Evolutionary conservation across 495 filamentous ascomycete species (phyloP).

Genomic region (Penicillium flavigenum): DNA sequence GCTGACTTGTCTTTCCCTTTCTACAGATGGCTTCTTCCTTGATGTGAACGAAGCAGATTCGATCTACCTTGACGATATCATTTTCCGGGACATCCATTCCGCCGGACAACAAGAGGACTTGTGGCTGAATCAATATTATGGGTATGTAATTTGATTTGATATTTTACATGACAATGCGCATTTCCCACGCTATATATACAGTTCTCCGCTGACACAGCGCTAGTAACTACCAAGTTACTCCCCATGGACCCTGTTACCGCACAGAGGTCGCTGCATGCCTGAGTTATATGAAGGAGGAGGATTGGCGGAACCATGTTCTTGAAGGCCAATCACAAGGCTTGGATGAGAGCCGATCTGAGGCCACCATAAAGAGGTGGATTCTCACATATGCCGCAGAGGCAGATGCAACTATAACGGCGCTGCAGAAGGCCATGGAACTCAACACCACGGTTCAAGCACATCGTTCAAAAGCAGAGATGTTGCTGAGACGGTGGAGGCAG

Average conservation of each 20-base stretch:
- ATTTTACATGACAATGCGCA: constrained; percentile 9
- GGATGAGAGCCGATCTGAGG: constrained; percentile 33
- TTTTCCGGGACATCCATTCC: constrained; percentile 54
- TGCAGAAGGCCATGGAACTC: constrained; percentile 30
- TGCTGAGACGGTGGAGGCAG: constrained; percentile 54
- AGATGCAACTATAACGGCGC: constrained; percentile 33
- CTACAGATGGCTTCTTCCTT: constrained; percentile 71
- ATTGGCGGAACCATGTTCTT: constrained; percentile 49
- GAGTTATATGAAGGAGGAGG: constrained; percentile 44
- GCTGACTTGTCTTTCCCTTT: background rate
- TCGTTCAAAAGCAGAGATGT: constrained; percentile 32
- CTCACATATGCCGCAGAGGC: constrained; percentile 37
- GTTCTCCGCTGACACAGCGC: constrained; percentile 18
- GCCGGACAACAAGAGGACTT: constrained; percentile 49
- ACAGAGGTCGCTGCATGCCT: constrained; percentile 68
- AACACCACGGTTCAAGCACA: constrained; percentile 24
- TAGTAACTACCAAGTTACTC: constrained; percentile 63
- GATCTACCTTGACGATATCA: constrained; percentile 63
- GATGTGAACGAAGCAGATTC: constrained; percentile 66
- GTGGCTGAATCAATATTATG: constrained; percentile 60
- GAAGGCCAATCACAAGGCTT: constrained; percentile 38
- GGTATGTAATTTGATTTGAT: constrained; percentile 36
- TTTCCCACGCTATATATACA: constrained; percentile 4
- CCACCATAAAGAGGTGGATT: constrained; percentile 44
- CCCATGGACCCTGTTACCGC: constrained; percentile 63